Conservation (phyloP, 2,329 filamentous ascomycete genomes). For the Fusarium buharicum region DNA sequence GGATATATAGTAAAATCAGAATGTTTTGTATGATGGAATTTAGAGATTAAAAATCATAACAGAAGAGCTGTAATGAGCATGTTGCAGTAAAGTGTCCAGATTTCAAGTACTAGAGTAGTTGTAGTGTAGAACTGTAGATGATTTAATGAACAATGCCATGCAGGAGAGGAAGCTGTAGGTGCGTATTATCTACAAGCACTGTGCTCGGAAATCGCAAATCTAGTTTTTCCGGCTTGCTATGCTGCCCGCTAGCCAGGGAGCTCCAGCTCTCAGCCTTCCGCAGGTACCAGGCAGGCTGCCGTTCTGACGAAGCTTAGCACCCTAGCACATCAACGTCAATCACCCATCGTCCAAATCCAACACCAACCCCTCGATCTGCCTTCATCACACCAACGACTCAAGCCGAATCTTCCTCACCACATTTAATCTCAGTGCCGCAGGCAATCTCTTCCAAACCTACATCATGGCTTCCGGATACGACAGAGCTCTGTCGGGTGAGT, state of each 20-base stretch:
- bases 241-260: slow-evolving; percentile 35
- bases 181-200: neutral
- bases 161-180: neutral
- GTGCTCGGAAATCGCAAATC: slow-evolving; percentile 38
- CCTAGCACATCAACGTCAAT: slow-evolving; percentile 42
- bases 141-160: no score
- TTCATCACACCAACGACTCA: slow-evolving; percentile 19
- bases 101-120: neutral
- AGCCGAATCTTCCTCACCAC: slow-evolving; percentile 2
- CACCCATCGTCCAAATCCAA: slow-evolving; percentile 33
- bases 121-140: no score
- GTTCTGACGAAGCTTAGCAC: slow-evolving; percentile 54
- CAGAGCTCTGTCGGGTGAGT: slow-evolving; percentile 96
- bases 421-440: neutral
- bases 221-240: slow-evolving; percentile 46
- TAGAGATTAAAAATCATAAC: no score
- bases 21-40: neutral
- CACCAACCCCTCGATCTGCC: slow-evolving; percentile 28
- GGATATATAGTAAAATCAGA: neutral
- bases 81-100: neutral
- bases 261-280: slow-evolving; percentile 48
- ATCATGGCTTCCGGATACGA: slow-evolving; percentile 95
- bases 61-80: neutral
- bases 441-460: slow-evolving; percentile 14
- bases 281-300: slow-evolving; percentile 50